Base-by-base conservation (phyloP, 2,329 filamentous ascomycete genomes). In the Hypoxylon sp. region DNA sequence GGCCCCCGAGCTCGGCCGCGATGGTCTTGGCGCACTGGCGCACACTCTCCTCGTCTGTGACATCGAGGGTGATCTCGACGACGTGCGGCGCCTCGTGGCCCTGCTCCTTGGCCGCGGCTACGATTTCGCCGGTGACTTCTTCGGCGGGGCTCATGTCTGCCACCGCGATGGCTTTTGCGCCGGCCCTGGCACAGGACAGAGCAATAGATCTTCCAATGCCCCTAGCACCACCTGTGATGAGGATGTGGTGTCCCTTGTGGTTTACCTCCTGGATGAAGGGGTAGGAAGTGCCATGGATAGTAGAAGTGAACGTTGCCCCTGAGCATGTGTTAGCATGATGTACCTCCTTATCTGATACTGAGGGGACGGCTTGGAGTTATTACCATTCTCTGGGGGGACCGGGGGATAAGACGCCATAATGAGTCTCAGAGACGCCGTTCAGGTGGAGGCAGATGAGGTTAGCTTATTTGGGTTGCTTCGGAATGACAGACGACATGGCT, bases 211-310 rank as follows among this genome's bases (percentile, higher is more conserved):
- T 46, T 10, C 66, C 65, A 10, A 68, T 59, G 1, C 66, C 65
- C 3, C 58, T 61, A 8, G 63, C 35, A 29, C 61, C 64, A 6
- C 68, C 67, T 2, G 68, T 68, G 29, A 69, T 53, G 10, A 69
- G 33, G 26, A 65, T 45, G 23, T 58, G 45, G 31, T 63, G 62
- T 10, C 64, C 62, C 17, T 24, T 35, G 43, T 64, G 59, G 4
- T 17, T 55, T 3, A 49, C 46, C 10, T 41, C 45, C 26, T 15
- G 33, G 6, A 64, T 42, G 21, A 58, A 54, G 7, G 59, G 45
- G 29, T 62, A 64, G 4, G 55, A 51, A 17, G 35, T 17, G n/a
- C 42, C 49, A 21, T 62, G 62, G 9, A 48, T 60, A 8, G 11
- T 58, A 17, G 55, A 57, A 10, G 54, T 64, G 43, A 64, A 63